phyloP scores from a whole-genome alignment of 2,329 filamentous ascomycete genomes.

The Ophiocordyceps sinensis region DNA sequence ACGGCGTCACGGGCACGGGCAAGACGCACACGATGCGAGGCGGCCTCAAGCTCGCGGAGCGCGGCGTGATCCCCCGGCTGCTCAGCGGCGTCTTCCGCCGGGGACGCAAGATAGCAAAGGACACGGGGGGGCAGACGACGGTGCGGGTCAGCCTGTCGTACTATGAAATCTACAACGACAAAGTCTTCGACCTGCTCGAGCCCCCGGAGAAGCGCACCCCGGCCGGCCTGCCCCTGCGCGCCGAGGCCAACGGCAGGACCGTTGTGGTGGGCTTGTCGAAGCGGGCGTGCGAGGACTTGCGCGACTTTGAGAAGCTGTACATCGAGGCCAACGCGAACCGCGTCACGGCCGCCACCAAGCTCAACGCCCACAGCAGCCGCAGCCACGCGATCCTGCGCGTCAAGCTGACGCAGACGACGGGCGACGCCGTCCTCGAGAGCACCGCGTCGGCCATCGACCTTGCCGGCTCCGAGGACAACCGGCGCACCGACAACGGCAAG shows the following conservation, averaged over 20 bases:
- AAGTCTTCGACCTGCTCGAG: slow-evolving; percentile 83
- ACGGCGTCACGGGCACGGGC: slow-evolving; percentile 83
- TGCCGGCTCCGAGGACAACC: slow-evolving; percentile 90
- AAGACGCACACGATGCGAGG: slow-evolving; percentile 96
- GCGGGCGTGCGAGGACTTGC: slow-evolving; percentile 65
- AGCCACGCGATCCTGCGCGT: slow-evolving; percentile 87
- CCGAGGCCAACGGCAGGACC: slow-evolving; percentile 77
- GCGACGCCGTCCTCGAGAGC: slow-evolving; percentile 55
- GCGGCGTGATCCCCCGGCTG: slow-evolving; percentile 75
- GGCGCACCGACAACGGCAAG: slow-evolving; percentile 84
- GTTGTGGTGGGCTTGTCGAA: slow-evolving; percentile 78
- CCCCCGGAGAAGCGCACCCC: slow-evolving; percentile 73
- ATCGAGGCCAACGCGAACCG: slow-evolving; percentile 86
- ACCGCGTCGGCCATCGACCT: slow-evolving; percentile 89
- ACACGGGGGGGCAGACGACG: slow-evolving; percentile 52
- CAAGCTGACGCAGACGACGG: slow-evolving; percentile 65
- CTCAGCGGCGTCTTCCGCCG: slow-evolving; percentile 76
- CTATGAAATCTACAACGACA: slow-evolving; percentile 96
- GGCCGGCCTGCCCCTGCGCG: slow-evolving; percentile 65
- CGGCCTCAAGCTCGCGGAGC: slow-evolving; percentile 69
- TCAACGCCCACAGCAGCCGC: slow-evolving; percentile 81
- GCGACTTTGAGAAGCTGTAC: slow-evolving; percentile 81
- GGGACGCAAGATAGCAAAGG: slow-evolving; percentile 73
- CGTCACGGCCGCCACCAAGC: slow-evolving; percentile 78
- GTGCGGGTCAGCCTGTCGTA: slow-evolving; percentile 73